phyloP scores from a whole-genome alignment of 805 yeast genomes.

The Komagataella mondaviorum region DNA sequence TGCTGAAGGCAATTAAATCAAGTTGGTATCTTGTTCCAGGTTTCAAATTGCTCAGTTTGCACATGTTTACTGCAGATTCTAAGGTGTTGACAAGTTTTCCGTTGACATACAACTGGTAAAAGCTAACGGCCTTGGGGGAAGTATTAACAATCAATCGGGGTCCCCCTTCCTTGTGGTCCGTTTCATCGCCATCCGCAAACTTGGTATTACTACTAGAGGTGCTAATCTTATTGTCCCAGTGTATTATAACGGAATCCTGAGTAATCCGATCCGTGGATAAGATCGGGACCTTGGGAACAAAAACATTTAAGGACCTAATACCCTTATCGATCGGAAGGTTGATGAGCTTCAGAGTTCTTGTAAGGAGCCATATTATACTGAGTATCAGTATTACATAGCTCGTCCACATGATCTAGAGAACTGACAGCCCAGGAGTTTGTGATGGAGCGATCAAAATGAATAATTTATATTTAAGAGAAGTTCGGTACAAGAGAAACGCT shows the following conservation, averaged over 20 bases:
- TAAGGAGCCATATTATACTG: conserved; percentile 14
- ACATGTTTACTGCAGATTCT: conserved; percentile 21
- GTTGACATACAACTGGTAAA: conserved; percentile 23
- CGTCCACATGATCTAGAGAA: conserved; percentile 1
- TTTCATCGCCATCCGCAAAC: conserved; percentile 1
- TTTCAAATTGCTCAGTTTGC: conserved; percentile 17
- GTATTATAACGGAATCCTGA: conserved; percentile 29
- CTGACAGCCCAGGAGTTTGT: background rate
- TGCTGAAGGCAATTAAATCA: conserved; percentile 27
- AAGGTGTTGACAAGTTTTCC: conserved; percentile 21
- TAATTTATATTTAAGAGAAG: background rate
- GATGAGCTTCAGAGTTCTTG: conserved; percentile 12
- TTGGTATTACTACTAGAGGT: background rate
- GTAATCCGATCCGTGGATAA: conserved; percentile 43
- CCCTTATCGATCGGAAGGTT: conserved; percentile 32
- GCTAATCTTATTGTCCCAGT: conserved; percentile 29
- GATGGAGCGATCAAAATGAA: background rate
- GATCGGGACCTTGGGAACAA: conserved; percentile 41
- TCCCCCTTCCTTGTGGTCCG: conserved; percentile 6
- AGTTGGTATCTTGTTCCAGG: conserved; percentile 25
- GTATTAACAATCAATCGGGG: conserved; percentile 12
- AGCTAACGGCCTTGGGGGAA: conserved; percentile 15
- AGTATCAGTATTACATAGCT: conserved; percentile 1
- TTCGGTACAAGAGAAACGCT: background rate
- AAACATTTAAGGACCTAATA: conserved; percentile 31